Evolutionary conservation across 345 rosid species (phyloP).

Genomic region (Pugionium dolabratum): DNA sequence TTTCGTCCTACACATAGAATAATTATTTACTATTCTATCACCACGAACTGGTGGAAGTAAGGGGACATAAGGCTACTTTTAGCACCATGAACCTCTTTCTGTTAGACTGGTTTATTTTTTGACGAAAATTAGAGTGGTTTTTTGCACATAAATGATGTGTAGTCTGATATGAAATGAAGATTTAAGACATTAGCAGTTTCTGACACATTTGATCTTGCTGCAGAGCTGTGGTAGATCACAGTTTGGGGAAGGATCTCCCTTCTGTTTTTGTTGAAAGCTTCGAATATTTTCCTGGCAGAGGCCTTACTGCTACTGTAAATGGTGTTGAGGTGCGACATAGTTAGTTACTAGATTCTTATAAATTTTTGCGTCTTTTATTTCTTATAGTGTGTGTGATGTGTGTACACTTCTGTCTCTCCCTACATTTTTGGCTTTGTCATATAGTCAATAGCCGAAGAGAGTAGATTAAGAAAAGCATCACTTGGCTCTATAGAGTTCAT

Average conservation of each 20-base stretch:
- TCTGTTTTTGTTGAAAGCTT: constrained; percentile 75
- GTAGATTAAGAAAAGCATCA: constrained; percentile 66
- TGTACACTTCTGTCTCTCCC: constrained; percentile 8
- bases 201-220: constrained; percentile 30
- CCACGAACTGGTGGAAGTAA: not conserved
- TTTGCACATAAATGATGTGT: constrained; percentile 5
- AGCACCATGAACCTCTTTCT: constrained; percentile 6
- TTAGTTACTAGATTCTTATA: constrained; percentile 3
- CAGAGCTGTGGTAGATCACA: constrained; percentile 98
- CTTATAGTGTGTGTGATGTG: not conserved
- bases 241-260: constrained; percentile 89
- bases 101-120: not conserved
- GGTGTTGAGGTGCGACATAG: constrained; percentile 51
- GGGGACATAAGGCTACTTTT: constrained; percentile 1
- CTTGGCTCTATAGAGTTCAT: constrained; percentile 96
- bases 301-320: constrained; percentile 84
- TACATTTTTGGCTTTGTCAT: constrained; percentile 41
- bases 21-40: not conserved
- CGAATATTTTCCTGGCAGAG: constrained; percentile 94
- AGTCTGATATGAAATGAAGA: not conserved
- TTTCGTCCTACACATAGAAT: not conserved
- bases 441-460: constrained; percentile 62
- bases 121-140: not conserved
- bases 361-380: not conserved
- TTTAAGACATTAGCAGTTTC: constrained; percentile 9